Conservation (phyloP, 305 asterid genomes). For the Fraxinus albicans region DNA sequence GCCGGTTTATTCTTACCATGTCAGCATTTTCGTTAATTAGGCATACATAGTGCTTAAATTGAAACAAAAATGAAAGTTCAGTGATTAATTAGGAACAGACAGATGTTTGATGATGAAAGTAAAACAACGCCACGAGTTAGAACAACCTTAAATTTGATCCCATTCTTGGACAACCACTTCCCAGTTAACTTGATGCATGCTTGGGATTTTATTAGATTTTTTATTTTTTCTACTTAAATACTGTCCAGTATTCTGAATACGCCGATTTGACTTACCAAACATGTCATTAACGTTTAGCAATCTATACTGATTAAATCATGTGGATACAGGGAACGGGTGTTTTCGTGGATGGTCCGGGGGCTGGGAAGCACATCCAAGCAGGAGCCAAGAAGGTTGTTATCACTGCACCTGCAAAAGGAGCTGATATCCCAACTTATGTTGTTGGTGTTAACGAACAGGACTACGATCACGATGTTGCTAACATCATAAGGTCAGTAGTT, state of each 20-base stretch:
- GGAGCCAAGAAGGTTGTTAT: constrained; percentile 94
- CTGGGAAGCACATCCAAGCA: constrained; percentile 94
- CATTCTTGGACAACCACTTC: background rate
- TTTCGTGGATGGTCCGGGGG: constrained; percentile 92
- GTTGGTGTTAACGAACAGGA: constrained; percentile 87
- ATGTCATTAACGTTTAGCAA: background rate
- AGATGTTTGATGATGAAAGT: background rate
- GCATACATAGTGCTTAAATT: background rate
- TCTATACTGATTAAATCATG: background rate
- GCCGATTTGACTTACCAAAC: background rate
- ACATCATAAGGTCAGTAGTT: constrained; percentile 69
- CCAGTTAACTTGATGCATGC: background rate
- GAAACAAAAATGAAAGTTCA: background rate
- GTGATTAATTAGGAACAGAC: background rate
- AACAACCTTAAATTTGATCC: background rate
- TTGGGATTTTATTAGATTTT: background rate
- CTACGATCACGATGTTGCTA: constrained; percentile 68
- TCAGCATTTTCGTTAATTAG: background rate
- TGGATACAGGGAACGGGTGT: constrained; percentile 80
- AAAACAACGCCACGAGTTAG: background rate
- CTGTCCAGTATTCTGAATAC: background rate
- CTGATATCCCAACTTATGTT: constrained; percentile 88
- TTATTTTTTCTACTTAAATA: background rate
- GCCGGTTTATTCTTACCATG: background rate
- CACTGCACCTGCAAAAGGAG: constrained; percentile 95